Conservation (phyloP, 176 grass and related monocot species). For the Eleusine indica region DNA sequence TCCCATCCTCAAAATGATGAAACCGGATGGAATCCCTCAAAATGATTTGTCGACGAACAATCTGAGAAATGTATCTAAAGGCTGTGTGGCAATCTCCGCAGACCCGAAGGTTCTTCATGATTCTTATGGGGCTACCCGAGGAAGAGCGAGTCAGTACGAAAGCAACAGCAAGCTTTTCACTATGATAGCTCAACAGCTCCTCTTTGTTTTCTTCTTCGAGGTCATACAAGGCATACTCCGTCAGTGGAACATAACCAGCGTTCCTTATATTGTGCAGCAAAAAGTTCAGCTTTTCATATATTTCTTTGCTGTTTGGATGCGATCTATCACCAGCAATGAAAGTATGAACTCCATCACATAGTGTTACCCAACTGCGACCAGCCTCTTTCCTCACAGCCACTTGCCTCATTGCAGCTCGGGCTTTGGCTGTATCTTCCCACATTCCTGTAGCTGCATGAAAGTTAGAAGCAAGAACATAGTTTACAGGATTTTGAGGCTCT, state of each 20-base stretch:
- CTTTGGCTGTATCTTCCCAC: constrained; percentile 77
- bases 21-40: constrained; percentile 71
- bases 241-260: constrained; percentile 64
- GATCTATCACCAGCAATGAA: constrained; percentile 76
- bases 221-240: constrained; percentile 66
- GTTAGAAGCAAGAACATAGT: constrained; percentile 80
- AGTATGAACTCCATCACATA: constrained; percentile 71
- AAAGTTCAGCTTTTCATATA: constrained; percentile 62
- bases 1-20: constrained; percentile 79
- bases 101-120: constrained; percentile 84
- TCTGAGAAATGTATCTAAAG: constrained; percentile 77
- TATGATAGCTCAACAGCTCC: constrained; percentile 71
- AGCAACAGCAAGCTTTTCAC: constrained; percentile 80
- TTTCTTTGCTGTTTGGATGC: constrained; percentile 76
- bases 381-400: constrained; percentile 66
- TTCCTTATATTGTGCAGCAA: constrained; percentile 67
- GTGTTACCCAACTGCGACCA: constrained; percentile 80
- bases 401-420: constrained; percentile 53
- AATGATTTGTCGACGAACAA: constrained; percentile 58
- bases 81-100: constrained; percentile 78
- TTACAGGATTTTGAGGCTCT: constrained; percentile 86
- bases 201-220: constrained; percentile 78
- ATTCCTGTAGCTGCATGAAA: constrained; percentile 73
- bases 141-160: constrained; percentile 68
- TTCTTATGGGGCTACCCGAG: constrained; percentile 60